Percentiles rank a stretch among this genome's conserved stretches.
These are phyloP conservation scores for Ilyonectria destructans DNA, from an alignment of 2,329 filamentous ascomycete species.

Conservation along the genomic window DNA sequence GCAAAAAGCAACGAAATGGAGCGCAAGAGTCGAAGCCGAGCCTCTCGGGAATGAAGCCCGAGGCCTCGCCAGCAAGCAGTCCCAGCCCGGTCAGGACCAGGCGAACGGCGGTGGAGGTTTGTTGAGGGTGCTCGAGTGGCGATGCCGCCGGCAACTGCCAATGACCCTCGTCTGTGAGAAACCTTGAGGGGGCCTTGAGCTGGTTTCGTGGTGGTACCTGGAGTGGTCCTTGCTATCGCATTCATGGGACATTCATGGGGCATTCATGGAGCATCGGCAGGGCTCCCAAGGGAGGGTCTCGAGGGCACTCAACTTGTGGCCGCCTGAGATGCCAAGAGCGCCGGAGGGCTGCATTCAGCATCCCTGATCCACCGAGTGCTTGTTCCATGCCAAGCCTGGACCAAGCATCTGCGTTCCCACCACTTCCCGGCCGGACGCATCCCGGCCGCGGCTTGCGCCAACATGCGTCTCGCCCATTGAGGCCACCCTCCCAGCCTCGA, in stretches of 20 bases:
- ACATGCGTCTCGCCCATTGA: constrained; percentile 8
- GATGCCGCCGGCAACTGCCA: constrained; percentile 25
- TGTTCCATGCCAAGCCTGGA: constrained; percentile 19
- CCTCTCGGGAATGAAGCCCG: constrained; percentile 20
- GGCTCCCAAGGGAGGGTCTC: constrained; percentile 4
- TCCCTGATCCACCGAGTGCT: constrained; percentile 18
- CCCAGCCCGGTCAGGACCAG: constrained; percentile 3
- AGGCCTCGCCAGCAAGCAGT: background rate
- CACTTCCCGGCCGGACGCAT: background rate
- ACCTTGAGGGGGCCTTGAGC: constrained; percentile 11
- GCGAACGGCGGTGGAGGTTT: background rate
- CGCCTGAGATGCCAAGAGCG: background rate
- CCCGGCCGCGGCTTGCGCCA: constrained; percentile 26
- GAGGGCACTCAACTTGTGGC: background rate
- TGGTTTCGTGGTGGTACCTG: background rate
- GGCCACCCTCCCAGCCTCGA: constrained; percentile 1
- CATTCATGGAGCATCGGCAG: constrained; percentile 1
- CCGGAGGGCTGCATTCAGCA: constrained; percentile 1
- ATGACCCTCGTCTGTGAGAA: constrained; percentile 3
- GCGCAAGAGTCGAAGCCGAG: constrained; percentile 14
- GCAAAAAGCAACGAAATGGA: constrained; percentile 25
- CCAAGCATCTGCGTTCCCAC: constrained; percentile 21
- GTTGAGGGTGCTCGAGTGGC: background rate
- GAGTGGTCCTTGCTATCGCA: background rate
- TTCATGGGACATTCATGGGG: too few species aligned